Percentiles rank a stretch among this genome's conserved stretches.
phyloP scores from a whole-genome alignment of 2,329 filamentous ascomycete genomes.

The Apiospora sp. region DNA sequence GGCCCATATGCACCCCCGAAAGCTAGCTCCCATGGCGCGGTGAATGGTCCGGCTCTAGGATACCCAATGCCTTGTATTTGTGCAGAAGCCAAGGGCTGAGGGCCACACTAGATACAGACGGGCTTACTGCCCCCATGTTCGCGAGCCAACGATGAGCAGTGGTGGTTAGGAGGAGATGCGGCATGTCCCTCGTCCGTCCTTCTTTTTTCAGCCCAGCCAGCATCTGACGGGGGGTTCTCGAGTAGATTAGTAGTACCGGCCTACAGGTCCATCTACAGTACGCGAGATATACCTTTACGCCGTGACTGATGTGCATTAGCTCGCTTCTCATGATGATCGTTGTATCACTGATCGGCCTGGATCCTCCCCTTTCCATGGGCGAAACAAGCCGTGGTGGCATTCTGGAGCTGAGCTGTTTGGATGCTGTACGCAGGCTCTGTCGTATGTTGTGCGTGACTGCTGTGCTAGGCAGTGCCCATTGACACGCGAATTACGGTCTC shows the following conservation, averaged over 20 bases:
- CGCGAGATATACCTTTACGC: conserved; percentile 9
- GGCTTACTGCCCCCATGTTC: conserved; percentile 17
- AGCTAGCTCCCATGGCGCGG: conserved; percentile 36
- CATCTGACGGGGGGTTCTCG: conserved; percentile 16
- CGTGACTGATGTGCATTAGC: conserved; percentile 24
- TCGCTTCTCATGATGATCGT: conserved; percentile 11
- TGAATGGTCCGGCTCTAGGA: conserved; percentile 37
- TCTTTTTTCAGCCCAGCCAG: conserved; percentile 18
- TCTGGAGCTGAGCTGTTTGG: conserved; percentile 15
- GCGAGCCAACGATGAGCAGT: conserved; percentile 25
- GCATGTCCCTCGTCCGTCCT: neutral
- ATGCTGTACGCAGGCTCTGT: conserved; percentile 2
- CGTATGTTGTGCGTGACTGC: conserved; percentile 10
- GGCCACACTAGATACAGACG: conserved; percentile 33
- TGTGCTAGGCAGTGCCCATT: conserved; percentile 14
- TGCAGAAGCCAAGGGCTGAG: conserved; percentile 43
- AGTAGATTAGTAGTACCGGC: conserved; percentile 20
- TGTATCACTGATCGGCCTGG: conserved; percentile 22
- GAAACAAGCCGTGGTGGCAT: conserved; percentile 14
- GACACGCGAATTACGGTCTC: neutral
- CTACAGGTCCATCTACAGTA: neutral
- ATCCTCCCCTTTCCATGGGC: neutral
- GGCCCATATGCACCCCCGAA: conserved; percentile 36
- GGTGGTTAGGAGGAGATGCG: conserved; percentile 15
- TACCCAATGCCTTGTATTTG: conserved; percentile 39